These are phyloP conservation scores for Diaporthe ampelina DNA, from an alignment of 2,329 filamentous ascomycete species.

Conservation along the genomic window DNA sequence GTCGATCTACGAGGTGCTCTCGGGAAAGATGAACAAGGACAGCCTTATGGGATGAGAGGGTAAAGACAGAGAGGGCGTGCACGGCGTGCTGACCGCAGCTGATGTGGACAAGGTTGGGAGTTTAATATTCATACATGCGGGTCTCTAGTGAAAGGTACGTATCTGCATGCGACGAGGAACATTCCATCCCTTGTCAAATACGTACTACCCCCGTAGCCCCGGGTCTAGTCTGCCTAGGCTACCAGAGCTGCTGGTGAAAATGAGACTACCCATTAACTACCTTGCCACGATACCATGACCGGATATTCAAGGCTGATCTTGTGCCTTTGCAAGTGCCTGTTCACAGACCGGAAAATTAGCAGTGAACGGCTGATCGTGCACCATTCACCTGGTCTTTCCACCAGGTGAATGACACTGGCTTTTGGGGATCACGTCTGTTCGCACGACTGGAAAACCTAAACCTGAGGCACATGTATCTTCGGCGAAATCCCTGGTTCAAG, in stretches of 20 bases:
- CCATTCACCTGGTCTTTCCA: neutral
- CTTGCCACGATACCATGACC: neutral
- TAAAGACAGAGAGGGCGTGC: conserved; percentile 5
- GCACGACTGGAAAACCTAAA: conserved; percentile 21
- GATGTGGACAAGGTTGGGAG: conserved; percentile 28
- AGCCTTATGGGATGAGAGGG: neutral
- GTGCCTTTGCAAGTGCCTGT: neutral
- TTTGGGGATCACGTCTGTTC: conserved; percentile 18
- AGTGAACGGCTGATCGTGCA: neutral
- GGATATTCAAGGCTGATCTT: neutral
- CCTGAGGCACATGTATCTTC: conserved; percentile 4
- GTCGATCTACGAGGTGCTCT: neutral
- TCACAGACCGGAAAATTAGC: neutral
- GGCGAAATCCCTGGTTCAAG: neutral
- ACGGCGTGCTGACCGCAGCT: conserved; percentile 11
- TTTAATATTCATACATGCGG: conserved; percentile 33
- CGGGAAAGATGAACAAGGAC: neutral
- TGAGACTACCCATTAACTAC: neutral
- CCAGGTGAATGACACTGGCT: neutral
- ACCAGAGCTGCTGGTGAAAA: neutral
- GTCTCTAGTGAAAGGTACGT: conserved; percentile 12
- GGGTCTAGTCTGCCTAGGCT: neutral
- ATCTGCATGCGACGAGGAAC: conserved; percentile 16
- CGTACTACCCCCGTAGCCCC: neutral
- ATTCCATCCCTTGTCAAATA: conserved; percentile 18